Evolutionary conservation across 1,139 yeast species (phyloP).

Genomic region (Protomyces macrosporus): DNA sequence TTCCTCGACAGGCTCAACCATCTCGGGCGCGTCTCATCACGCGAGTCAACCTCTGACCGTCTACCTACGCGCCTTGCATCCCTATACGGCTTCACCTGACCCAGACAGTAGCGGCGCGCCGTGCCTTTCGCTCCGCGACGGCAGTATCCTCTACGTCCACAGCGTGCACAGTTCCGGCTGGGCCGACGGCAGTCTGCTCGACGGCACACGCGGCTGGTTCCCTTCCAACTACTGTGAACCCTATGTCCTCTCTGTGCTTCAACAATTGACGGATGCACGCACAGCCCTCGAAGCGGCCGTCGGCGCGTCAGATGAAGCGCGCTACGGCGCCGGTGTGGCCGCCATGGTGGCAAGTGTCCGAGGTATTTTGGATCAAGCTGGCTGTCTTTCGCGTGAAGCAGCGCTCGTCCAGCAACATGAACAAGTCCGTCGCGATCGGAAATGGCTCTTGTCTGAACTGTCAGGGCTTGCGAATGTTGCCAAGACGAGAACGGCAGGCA

Average conservation of each 20-base stretch:
- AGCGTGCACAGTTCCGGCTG: slow-evolving; percentile 90
- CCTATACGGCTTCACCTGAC: slow-evolving; percentile 4
- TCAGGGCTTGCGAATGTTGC: slow-evolving; percentile 83
- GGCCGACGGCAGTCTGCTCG: slow-evolving; percentile 87
- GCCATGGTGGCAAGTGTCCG: slow-evolving; percentile 80
- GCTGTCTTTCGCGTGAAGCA: slow-evolving; percentile 78
- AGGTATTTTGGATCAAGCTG: slow-evolving; percentile 51
- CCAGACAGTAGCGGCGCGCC: neutral
- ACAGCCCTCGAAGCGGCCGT: slow-evolving; percentile 47
- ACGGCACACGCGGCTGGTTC: slow-evolving; percentile 87
- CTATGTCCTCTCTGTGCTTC: slow-evolving; percentile 50
- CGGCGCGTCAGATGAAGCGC: slow-evolving; percentile 12
- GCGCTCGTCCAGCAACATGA: slow-evolving; percentile 68
- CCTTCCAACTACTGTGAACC: slow-evolving; percentile 79
- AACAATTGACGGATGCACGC: slow-evolving; percentile 68
- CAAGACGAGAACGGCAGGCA: slow-evolving; percentile 41
- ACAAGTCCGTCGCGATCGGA: slow-evolving; percentile 65
- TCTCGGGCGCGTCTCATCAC: neutral
- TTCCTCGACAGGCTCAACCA: slow-evolving; percentile 8
- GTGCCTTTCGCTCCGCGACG: slow-evolving; percentile 73
- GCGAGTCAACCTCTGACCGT: neutral
- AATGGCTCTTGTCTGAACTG: slow-evolving; percentile 81
- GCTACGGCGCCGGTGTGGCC: slow-evolving; percentile 46
- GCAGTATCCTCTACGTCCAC: slow-evolving; percentile 81
- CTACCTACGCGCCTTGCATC: slow-evolving; percentile 13